Conservation (phyloP, 495 filamentous ascomycete genomes). For the Tetracladium marchalianum region DNA sequence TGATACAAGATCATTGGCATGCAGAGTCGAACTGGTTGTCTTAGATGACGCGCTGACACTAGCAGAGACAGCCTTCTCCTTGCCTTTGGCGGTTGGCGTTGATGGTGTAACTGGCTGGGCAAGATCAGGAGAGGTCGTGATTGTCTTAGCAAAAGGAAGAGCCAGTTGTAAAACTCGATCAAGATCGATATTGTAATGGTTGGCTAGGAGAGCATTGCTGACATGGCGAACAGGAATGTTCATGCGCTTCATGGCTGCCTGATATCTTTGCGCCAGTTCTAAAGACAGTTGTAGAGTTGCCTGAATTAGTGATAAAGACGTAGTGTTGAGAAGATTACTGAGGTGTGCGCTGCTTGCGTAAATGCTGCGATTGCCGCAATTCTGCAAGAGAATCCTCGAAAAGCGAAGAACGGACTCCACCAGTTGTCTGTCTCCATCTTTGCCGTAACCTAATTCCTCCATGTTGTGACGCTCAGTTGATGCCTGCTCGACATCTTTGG, state of each 20-base stretch:
- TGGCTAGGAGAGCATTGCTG: slow-evolving; percentile 63
- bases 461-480: slow-evolving; percentile 17
- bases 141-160: slow-evolving; percentile 67
- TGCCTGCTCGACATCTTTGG: neutral
- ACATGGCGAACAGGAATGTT: slow-evolving; percentile 45
- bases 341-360: slow-evolving; percentile 86
- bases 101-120: slow-evolving; percentile 36
- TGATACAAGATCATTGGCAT: slow-evolving; percentile 69
- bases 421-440: slow-evolving; percentile 70
- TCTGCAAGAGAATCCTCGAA: slow-evolving; percentile 76
- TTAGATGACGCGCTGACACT: slow-evolving; percentile 18
- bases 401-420: slow-evolving; percentile 74
- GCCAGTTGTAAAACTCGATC: slow-evolving; percentile 78
- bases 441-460: slow-evolving; percentile 46
- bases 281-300: slow-evolving; percentile 65
- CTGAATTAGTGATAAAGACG: slow-evolving; percentile 65
- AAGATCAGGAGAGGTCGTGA: slow-evolving; percentile 29
- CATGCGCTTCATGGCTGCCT: slow-evolving; percentile 70
- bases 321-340: slow-evolving; percentile 78
- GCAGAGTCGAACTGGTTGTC: slow-evolving; percentile 39
- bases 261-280: slow-evolving; percentile 83
- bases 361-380: slow-evolving; percentile 93
- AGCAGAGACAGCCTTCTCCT: slow-evolving; percentile 48
- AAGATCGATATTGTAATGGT: slow-evolving; percentile 91
- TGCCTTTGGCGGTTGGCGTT: slow-evolving; percentile 48